Conservation (phyloP, 108 stramenopile species). For the Nitzschia putrida region DNA sequence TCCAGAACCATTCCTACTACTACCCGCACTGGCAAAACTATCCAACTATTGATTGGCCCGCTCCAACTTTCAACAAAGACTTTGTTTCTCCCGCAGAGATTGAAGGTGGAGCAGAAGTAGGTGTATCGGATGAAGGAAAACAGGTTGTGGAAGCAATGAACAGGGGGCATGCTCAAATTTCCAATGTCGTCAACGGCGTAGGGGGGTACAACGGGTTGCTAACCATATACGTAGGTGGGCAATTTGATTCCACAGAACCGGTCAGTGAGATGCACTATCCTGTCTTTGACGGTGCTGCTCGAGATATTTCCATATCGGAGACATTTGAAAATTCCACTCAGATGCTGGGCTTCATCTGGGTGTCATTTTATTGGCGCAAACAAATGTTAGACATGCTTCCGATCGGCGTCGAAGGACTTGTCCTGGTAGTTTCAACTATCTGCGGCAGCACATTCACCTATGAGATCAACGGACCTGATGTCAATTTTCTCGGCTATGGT, state of each 20-base stretch:
- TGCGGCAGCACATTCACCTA: constrained; percentile 38
- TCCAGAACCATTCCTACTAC: too few relatives aligned
- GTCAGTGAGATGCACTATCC: too few relatives aligned
- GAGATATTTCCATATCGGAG: background rate
- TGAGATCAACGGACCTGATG: constrained; percentile 37
- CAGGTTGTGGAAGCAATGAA: background rate
- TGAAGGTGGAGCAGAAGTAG: constrained; percentile 8
- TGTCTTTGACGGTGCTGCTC: constrained; percentile 13
- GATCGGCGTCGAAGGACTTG: constrained; percentile 29
- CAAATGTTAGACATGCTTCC: constrained; percentile 20
- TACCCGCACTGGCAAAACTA: constrained; percentile 26
- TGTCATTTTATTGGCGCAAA: constrained; percentile 47
- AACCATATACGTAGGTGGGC: background rate
- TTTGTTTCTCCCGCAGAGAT: background rate
- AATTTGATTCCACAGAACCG: constrained; percentile 17
- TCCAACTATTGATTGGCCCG: constrained; percentile 34
- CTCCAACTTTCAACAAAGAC: background rate
- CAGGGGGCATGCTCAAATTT: constrained; percentile 7
- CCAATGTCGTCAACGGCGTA: constrained; percentile 23
- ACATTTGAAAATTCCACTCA: background rate
- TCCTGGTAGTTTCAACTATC: constrained; percentile 39
- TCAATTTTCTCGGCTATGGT: constrained; percentile 43
- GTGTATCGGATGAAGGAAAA: constrained; percentile 29
- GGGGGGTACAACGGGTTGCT: constrained; percentile 3
- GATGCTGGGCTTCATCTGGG: constrained; percentile 6